phyloP scores from a whole-genome alignment of 2,329 filamentous ascomycete genomes.

The Aspergillus caelatus region DNA sequence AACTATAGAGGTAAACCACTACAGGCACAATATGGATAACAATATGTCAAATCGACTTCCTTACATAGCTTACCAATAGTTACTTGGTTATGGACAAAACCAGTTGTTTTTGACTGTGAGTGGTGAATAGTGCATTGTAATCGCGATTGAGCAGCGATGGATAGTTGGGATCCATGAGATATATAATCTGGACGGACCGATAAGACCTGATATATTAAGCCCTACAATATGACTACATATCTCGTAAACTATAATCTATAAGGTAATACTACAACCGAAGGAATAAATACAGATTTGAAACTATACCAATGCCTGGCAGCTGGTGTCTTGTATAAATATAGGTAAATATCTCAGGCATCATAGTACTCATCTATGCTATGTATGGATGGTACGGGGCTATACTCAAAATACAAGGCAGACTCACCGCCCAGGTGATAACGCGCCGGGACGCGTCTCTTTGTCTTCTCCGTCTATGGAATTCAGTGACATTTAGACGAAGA shows the following conservation, averaged over 20 bases:
- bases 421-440: slow-evolving; percentile 28
- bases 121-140: background rate
- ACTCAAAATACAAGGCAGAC: background rate
- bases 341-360: background rate
- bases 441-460: slow-evolving; percentile 25
- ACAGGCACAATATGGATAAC: too few species aligned
- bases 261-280: background rate
- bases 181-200: background rate
- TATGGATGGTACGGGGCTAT: background rate
- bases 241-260: too few species aligned
- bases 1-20: background rate
- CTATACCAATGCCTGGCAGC: background rate
- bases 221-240: too few species aligned
- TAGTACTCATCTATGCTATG: background rate
- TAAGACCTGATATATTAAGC: background rate
- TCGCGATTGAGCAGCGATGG: background rate
- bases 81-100: background rate
- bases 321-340: background rate
- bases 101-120: background rate
- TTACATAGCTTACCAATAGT: background rate
- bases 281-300: background rate
- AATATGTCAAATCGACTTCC: background rate
- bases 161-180: background rate
- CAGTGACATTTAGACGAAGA: slow-evolving; percentile 5
- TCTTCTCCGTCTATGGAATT: slow-evolving; percentile 4